phyloP scores from a whole-genome alignment of 106 monocot species.

The Hemerocallis citrina region DNA sequence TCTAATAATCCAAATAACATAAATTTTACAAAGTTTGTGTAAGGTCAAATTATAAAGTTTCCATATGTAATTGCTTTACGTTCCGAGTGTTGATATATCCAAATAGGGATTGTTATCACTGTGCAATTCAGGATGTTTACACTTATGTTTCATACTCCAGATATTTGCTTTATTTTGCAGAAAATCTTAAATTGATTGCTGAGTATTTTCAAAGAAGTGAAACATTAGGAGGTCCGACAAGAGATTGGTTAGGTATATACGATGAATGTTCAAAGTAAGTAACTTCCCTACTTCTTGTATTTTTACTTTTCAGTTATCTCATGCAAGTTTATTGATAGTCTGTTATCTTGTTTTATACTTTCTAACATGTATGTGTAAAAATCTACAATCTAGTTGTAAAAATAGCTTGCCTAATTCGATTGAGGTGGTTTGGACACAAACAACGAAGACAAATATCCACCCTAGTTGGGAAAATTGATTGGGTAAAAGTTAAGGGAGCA shows the following conservation, averaged over 20 bases:
- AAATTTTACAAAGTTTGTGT: neutral
- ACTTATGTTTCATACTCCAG: neutral
- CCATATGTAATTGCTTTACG: neutral
- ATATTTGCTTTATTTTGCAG: constrained; percentile 20
- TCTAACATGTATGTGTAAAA: too few species aligned
- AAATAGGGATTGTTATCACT: neutral
- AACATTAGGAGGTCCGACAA: constrained; percentile 80
- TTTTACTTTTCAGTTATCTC: neutral
- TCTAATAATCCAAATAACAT: neutral
- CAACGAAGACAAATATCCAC: too few species aligned
- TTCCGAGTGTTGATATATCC: neutral
- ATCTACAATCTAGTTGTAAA: too few species aligned
- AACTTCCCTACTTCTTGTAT: neutral
- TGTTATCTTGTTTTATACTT: too few species aligned
- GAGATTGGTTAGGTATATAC: constrained; percentile 92
- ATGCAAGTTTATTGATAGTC: neutral
- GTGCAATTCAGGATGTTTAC: neutral
- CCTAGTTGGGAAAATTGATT: too few species aligned
- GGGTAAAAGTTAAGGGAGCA: too few species aligned
- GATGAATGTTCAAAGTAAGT: constrained; percentile 93
- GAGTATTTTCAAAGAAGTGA: constrained; percentile 97
- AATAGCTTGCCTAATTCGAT: too few species aligned
- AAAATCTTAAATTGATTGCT: constrained; percentile 72
- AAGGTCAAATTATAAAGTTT: neutral
- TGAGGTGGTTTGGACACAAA: too few species aligned